A percentile compares a stretch with the other conserved stretches of the same genome.
Evolutionary conservation across 345 rosid species (phyloP).

Genomic region (Theobroma cacao): DNA sequence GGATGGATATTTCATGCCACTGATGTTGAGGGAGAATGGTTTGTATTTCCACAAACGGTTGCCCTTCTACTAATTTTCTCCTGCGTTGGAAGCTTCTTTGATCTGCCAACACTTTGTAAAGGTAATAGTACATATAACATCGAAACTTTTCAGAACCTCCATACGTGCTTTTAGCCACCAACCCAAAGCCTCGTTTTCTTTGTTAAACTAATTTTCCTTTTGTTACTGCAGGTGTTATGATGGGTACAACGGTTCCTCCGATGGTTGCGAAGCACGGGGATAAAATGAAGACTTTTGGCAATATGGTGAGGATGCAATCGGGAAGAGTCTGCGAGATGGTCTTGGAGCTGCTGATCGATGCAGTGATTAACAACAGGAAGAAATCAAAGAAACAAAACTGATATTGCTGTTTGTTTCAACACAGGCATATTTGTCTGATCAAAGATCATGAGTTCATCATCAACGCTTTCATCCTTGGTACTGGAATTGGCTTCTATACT

Average conservation of each 20-base stretch:
- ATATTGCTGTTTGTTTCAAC: neutral
- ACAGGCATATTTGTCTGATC: too few relatives aligned
- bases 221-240: conserved; percentile 17
- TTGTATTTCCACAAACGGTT: neutral
- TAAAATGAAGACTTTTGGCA: conserved; percentile 17
- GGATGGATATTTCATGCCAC: neutral
- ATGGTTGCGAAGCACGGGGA: conserved; percentile 28
- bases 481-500: neutral
- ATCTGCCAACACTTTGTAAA: neutral
- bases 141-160: too few relatives aligned
- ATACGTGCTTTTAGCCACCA: too few relatives aligned
- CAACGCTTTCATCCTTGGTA: neutral
- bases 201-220: too few relatives aligned
- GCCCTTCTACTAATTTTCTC: neutral
- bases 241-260: conserved; percentile 34
- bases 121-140: neutral
- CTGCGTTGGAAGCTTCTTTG: neutral
- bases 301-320: conserved; percentile 11
- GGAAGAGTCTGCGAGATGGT: conserved; percentile 20
- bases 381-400: conserved; percentile 7
- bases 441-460: neutral
- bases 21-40: neutral
- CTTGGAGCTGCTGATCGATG: conserved; percentile 26
- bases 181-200: too few relatives aligned
- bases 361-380: conserved; percentile 26